Percentiles rank a stretch among this genome's conserved stretches.
Conservation (phyloP, 208 protist species). For the Trichomonas gallinae region DNA sequence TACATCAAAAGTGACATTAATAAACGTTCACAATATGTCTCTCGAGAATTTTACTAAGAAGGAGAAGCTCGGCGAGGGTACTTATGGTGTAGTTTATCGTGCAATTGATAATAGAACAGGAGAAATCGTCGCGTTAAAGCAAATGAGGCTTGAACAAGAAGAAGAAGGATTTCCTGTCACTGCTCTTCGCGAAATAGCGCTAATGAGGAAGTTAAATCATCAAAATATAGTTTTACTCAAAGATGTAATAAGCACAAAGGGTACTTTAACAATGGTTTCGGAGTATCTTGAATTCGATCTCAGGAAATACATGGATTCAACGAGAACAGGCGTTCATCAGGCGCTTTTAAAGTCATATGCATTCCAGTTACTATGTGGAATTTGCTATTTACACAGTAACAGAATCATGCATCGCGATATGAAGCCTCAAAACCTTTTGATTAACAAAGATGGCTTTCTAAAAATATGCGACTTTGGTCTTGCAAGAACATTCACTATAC, state of each 20-base stretch:
- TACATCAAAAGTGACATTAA: too few relatives aligned
- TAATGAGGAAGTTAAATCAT: slow-evolving; percentile 37
- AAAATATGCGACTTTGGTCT: slow-evolving; percentile 57
- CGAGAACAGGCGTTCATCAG: neutral
- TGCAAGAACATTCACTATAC: slow-evolving; percentile 41
- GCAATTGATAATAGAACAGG: slow-evolving; percentile 55
- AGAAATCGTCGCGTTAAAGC: slow-evolving; percentile 39
- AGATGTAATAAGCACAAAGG: slow-evolving; percentile 26
- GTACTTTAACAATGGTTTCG: neutral
- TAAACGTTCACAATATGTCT: neutral
- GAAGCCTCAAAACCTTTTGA: slow-evolving; percentile 18
- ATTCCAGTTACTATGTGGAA: neutral
- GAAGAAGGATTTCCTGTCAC: slow-evolving; percentile 35
- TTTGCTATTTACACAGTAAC: neutral
- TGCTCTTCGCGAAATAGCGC: slow-evolving; percentile 47
- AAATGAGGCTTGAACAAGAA: slow-evolving; percentile 36
- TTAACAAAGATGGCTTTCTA: slow-evolving; percentile 31
- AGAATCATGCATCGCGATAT: slow-evolving; percentile 22
- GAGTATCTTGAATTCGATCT: neutral
- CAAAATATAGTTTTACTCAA: slow-evolving; percentile 36
- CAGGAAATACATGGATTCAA: neutral
- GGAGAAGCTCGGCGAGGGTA: slow-evolving; percentile 68
- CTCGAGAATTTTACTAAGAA: neutral
- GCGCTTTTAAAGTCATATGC: neutral
- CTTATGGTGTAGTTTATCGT: slow-evolving; percentile 88